phyloP scores from a whole-genome alignment of 306 rosid genomes.

The Oemleria cerasiformis region DNA sequence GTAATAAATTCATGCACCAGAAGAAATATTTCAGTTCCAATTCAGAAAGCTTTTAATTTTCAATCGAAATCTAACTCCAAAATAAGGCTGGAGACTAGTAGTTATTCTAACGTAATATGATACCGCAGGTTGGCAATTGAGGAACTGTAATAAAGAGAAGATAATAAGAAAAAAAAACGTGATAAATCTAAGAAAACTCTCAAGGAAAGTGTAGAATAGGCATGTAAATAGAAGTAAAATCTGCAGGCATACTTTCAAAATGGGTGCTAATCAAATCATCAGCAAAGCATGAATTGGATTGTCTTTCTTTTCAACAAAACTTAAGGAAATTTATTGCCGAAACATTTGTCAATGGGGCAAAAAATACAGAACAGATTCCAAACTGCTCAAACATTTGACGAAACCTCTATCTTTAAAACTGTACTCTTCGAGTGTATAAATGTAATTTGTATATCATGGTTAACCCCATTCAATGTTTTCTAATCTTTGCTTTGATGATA shows the following conservation, averaged over 20 bases:
- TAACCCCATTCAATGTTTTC: not conserved
- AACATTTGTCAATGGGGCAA: not conserved
- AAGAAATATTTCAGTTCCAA: not conserved
- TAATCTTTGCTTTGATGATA: not conserved
- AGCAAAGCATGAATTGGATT: not conserved
- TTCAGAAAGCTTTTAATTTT: not conserved
- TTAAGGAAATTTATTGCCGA: not conserved
- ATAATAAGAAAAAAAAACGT: not conserved
- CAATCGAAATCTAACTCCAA: not conserved
- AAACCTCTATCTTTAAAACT: not conserved
- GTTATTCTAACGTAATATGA: not conserved
- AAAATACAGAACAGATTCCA: not conserved
- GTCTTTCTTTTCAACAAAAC: not conserved
- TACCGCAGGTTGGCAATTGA: not conserved
- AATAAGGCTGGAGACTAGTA: not conserved
- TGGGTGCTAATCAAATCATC: not conserved
- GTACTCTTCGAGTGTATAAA: not conserved
- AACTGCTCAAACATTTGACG: not conserved
- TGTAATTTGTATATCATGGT: not conserved
- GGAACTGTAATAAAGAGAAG: not conserved
- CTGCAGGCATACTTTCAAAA: not conserved
- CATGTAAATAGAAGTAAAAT: not conserved
- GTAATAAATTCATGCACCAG: not conserved
- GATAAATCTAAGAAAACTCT: not conserved
- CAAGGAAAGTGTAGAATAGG: not conserved